Evolutionary conservation across 805 yeast genomes (phyloP), one percentile per base, ranked within the genome.

Genomic region (Lipomyces anomalus): DNA sequence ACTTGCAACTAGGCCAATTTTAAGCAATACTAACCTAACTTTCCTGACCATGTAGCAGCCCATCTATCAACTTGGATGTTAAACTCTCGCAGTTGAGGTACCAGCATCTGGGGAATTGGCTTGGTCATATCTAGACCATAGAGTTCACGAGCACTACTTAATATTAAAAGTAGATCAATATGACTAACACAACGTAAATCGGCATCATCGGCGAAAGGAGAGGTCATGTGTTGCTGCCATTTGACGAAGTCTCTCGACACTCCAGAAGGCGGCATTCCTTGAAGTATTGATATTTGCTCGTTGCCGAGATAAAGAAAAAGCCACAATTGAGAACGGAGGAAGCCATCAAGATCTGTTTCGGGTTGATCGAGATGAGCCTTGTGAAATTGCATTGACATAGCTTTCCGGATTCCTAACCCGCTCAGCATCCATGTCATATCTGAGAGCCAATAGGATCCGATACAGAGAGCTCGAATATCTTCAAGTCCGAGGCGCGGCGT

Each of bases 381-480:
- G 33, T 44, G 52, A 24, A 44, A 47, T 34, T 47, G 52, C 48
- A 47, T 34, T 24, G 52, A 38, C 16, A 47, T 37, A 1, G 52
- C 52, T 26, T 47, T 47, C n/a, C 48, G 44, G 9, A 24, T 33
- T 4, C 22, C 52, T n/a, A 47, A 17, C 5, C 41, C 40, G 1
- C 43, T 43, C 41, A 47, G 18, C 45, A 47, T 47, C 52, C 52
- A 47, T 2, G 52, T 33, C 29, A 47, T 38, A 30, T 47, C 52
- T 5, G 52, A 30, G 5, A 47, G 41, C 52, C 52, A 47, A 30
- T 47, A 47, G 24, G 39, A 38, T 3, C 48, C 48, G 40, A 47
- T 44, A 24, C 48, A 47, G 11, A 47, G 40, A 9, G 52, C 45
- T 22, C 35, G 32, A 23, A 47, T 44, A 22, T 47, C 52, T 22